phyloP scores from a whole-genome alignment of 805 yeast species.

The Ogataea pilisensis region DNA sequence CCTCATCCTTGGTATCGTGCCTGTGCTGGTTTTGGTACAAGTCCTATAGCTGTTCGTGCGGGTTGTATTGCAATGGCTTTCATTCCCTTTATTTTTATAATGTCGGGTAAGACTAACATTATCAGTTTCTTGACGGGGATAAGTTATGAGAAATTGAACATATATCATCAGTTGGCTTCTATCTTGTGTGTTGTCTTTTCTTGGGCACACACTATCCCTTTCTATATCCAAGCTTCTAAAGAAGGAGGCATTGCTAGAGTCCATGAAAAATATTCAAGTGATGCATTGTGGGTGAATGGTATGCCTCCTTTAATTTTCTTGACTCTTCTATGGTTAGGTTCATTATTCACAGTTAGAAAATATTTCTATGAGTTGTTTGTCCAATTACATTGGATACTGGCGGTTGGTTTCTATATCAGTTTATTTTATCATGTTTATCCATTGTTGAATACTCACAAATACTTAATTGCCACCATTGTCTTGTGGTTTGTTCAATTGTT shows the following conservation, averaged over 20 bases:
- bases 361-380: slow-evolving; percentile 43
- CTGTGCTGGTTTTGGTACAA: slow-evolving; percentile 53
- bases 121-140: slow-evolving; percentile 48
- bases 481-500: slow-evolving; percentile 48
- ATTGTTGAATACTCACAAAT: slow-evolving; percentile 34
- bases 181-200: slow-evolving; percentile 39
- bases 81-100: slow-evolving; percentile 45
- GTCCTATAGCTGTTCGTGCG: slow-evolving; percentile 53
- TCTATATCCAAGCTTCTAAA: slow-evolving; percentile 36
- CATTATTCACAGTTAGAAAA: slow-evolving; percentile 38
- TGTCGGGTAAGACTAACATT: slow-evolving; percentile 51
- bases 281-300: slow-evolving; percentile 35
- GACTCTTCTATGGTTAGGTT: slow-evolving; percentile 38
- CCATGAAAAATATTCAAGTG: slow-evolving; percentile 19
- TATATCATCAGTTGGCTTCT: slow-evolving; percentile 47
- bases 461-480: slow-evolving; percentile 47
- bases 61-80: slow-evolving; percentile 49
- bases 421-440: slow-evolving; percentile 42
- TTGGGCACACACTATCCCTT: slow-evolving; percentile 49
- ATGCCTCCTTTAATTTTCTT: slow-evolving; percentile 45
- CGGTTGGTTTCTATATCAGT: slow-evolving; percentile 43
- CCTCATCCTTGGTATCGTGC: slow-evolving; percentile 51
- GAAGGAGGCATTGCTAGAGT: slow-evolving; percentile 47
- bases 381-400: slow-evolving; percentile 52
- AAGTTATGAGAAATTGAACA: slow-evolving; percentile 51